Base-by-base conservation (phyloP, 306 rosid genomes). In the Prunus fruticosa region DNA sequence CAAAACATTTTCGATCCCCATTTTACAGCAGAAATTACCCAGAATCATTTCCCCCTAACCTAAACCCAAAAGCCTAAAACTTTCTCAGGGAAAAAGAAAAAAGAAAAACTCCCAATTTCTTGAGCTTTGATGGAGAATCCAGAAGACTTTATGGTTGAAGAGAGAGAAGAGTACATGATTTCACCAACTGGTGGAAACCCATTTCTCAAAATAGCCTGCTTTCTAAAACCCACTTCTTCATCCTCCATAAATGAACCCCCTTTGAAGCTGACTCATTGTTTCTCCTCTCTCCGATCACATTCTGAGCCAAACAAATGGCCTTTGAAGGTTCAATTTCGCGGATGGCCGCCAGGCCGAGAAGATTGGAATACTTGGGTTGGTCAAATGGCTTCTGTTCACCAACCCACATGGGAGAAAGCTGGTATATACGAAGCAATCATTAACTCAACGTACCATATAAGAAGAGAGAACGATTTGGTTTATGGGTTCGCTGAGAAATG, bases 371-470 rank as follows among this genome's bases (percentile, higher is more conserved):
- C 18, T 0, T 90, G 90, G 91, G 74, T 86, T 11, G 75, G 82
- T 23, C 15, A 78, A 15, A 49, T 90, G 70, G 69, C 71, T 3
- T 20, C 22, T 3, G 74, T 20, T 16, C 82, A 84, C 50, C 86
- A 54, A 41, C 64, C 83, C 4, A 13, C 74, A 27, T 89, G 94
- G 90, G 82, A 77, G 20, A 74, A 78, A 67, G 85, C 60, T 61
- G 87, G 84, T 1, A 87, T 89, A 15, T 75, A 81, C 45, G 89
- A 87, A 43, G 84, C 93, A 15, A 77, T 89, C 32, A 62, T 80
- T 76, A 76, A 73, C 34, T 87, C 81, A 11, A 79, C 34, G 63
- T 76, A 28, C 19, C 1, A 3, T 15, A 62, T 89, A 0, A 1
- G 0, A 8, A 81, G 45, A 75, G 27, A 81, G 6, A 34, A 64